Base-by-base conservation (phyloP, 2,329 filamentous ascomycete species). In the Colletotrichum truncatum region DNA sequence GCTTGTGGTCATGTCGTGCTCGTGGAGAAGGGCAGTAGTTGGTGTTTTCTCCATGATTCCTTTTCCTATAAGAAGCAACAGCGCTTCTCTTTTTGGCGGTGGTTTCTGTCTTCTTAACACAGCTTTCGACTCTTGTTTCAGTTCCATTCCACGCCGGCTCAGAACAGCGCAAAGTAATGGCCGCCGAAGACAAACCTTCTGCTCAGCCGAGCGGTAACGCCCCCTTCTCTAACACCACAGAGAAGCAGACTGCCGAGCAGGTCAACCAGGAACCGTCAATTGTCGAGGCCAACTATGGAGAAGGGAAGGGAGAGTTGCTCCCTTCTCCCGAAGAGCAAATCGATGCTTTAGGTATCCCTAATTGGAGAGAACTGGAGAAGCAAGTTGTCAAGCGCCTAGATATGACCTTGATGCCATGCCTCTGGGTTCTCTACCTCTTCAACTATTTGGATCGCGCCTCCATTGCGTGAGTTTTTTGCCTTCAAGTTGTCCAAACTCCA, bases 321-420 rank as follows among this genome's bases (percentile, higher is more conserved):
- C 48, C 68, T n/a, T 52, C 48, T 30, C 59, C 67, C 0, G 67
- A 70, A 16, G 68, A 68, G 51, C 62, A 58, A 39, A 70, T 70
- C 12, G 69, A 70, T 11, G 68, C 69, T n/a, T 59, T 70, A 18
- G 69, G 69, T 1, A 67, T 70, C 23, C 48, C 58, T 6, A 57
- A 70, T 39, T 70, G 69, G 69, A 65, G 67, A 11, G 64, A 70
- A 0, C 54, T 69, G 3, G 69, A 70, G 49, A 70, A 68, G 41
- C 56, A 70, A 51, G 32, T 70, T 7, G 69, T 70, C 39, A 56
- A 49, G 23, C 68, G 68, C 9, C 56, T 70, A 9, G 69, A 70
- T 23, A 60, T 69, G 61, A 70, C 69, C 3, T 56, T 70, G 3
- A 63, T 70, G 45, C 69, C 69, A 0, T 70, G 68, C 52, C 45